phyloP scores from a whole-genome alignment of 352 stramenopile species.

The Globisporangium spinosum region DNA sequence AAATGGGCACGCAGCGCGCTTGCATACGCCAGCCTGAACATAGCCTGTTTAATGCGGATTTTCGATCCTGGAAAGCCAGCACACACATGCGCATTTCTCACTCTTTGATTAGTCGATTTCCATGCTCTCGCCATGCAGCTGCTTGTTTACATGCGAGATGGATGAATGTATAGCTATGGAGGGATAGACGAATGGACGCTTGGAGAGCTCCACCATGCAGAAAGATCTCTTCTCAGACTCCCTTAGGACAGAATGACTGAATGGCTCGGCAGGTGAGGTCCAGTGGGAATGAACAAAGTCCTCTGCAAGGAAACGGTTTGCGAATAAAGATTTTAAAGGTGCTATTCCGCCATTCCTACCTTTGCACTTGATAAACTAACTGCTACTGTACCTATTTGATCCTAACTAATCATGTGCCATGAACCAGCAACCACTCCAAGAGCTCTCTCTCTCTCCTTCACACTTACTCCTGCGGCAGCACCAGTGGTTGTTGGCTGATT shows the following conservation, averaged over 20 bases:
- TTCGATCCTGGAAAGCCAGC: not conserved
- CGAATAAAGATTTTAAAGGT: not conserved
- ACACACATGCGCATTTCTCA: not conserved
- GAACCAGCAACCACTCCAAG: not conserved
- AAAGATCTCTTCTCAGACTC: not conserved
- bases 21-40: not conserved
- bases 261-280: too few relatives aligned
- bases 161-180: not conserved
- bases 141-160: not conserved
- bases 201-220: not conserved
- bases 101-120: not conserved
- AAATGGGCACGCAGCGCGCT: not conserved
- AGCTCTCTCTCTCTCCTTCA: not conserved
- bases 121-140: not conserved
- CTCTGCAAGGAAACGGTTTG: not conserved
- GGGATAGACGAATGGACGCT: not conserved
- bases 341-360: not conserved
- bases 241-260: not conserved
- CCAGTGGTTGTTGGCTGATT: slow-evolving; percentile 5
- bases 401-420: not conserved
- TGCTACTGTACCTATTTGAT: not conserved
- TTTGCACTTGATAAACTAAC: not conserved
- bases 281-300: not conserved
- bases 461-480: not conserved
- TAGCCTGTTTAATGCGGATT: not conserved